Evolutionary conservation across 208 protist species (phyloP).

Genomic region (Acanthamoeba culbertsoni): DNA sequence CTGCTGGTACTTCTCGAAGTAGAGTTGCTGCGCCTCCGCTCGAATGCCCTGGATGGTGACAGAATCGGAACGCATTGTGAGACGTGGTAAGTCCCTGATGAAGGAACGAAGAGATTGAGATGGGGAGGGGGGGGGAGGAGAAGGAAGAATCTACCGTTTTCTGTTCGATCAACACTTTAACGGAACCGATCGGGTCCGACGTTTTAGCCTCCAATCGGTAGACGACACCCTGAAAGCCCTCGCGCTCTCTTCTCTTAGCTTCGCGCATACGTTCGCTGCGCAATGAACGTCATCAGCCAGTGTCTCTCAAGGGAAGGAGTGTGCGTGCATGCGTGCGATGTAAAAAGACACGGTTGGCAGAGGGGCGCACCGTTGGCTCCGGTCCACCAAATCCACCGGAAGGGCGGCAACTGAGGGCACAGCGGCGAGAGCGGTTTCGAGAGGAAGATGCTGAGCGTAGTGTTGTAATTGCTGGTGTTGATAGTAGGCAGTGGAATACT

Average conservation of each 20-base stretch:
- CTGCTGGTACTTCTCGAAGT: not conserved
- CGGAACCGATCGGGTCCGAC: not conserved
- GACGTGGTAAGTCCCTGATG: not conserved
- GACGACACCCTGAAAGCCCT: not conserved
- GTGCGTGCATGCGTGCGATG: too few species aligned
- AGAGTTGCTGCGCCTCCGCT: not conserved
- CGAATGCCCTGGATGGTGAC: constrained; percentile 2
- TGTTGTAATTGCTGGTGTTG: not conserved
- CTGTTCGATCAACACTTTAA: not conserved
- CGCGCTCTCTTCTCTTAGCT: not conserved
- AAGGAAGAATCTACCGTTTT: not conserved
- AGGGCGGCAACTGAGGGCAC: not conserved
- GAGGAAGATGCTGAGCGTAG: not conserved
- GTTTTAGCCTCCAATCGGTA: not conserved
- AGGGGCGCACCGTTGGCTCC: not conserved
- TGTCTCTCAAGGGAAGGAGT: not conserved
- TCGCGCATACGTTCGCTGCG: not conserved
- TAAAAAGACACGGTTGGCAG: too few species aligned
- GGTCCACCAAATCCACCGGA: not conserved
- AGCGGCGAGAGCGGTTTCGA: not conserved
- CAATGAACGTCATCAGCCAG: not conserved
- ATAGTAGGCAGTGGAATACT: too few species aligned
- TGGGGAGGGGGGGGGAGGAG: not conserved
- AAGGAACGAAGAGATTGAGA: not conserved
- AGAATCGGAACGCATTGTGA: not conserved